Conservation (phyloP, 225 moss, liverwort and hornwort species). For the Thuidium tamariscinum region DNA sequence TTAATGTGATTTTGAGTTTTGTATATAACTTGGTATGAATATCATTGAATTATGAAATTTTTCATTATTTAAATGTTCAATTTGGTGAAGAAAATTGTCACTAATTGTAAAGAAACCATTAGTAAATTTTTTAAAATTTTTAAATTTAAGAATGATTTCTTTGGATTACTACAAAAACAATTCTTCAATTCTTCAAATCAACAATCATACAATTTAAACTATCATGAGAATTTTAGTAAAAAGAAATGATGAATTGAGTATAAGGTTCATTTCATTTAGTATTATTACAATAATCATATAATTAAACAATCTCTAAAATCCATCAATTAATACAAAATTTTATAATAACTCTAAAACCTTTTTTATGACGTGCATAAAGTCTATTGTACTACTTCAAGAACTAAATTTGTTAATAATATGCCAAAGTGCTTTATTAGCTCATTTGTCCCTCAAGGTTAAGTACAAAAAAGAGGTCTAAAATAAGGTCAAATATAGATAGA, state of each 20-base stretch:
- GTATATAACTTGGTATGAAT: no score
- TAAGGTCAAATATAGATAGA: not conserved
- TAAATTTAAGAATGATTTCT: not conserved
- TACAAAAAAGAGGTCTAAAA: no score
- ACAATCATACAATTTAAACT: not conserved
- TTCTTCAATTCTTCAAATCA: not conserved
- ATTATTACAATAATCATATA: no score
- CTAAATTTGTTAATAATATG: not conserved
- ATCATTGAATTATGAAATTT: no score
- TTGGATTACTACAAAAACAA: no score
- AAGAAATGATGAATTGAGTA: not conserved
- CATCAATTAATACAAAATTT: not conserved
- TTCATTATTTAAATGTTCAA: rapidly evolving
- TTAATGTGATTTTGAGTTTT: not conserved
- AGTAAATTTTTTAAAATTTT: no score
- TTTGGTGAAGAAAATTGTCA: no score
- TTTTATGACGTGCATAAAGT: not conserved
- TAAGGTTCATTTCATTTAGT: not conserved
- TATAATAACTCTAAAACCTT: not conserved
- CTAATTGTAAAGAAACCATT: not conserved
- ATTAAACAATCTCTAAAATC: no score
- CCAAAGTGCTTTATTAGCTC: not conserved
- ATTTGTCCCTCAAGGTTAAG: not conserved
- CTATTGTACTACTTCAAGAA: no score
- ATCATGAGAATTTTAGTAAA: rapidly evolving